Conservation (phyloP, 1,139 yeast genomes). For the Pichia terricola region DNA sequence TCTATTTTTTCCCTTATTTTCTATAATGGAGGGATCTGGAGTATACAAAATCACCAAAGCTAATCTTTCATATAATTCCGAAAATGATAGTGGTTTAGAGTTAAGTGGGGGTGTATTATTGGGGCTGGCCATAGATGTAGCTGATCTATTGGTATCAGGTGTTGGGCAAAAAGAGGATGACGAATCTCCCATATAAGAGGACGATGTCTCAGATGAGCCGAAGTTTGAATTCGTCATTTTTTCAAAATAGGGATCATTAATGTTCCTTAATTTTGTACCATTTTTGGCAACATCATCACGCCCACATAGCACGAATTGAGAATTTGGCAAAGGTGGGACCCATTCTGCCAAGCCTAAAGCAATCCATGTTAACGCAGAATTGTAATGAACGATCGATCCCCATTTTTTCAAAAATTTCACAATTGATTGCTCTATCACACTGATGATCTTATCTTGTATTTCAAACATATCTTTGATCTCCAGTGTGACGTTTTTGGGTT, state of each 20-base stretch:
- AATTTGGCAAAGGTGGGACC: constrained; percentile 52
- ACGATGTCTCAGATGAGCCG: constrained; percentile 7
- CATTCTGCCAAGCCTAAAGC: constrained; percentile 86
- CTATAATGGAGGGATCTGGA: constrained; percentile 34
- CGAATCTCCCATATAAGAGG: constrained; percentile 3
- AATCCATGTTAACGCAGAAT: constrained; percentile 76
- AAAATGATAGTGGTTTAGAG: constrained; percentile 38
- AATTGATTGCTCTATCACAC: constrained; percentile 51
- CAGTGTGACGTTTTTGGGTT: constrained; percentile 17
- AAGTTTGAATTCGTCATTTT: constrained; percentile 15
- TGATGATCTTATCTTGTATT: constrained; percentile 45
- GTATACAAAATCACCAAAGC: constrained; percentile 69
- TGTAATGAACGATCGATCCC: constrained; percentile 72
- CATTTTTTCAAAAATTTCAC: constrained; percentile 61
- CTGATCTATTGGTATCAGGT: constrained; percentile 12
- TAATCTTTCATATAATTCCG: constrained; percentile 67
- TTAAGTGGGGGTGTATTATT: constrained; percentile 12
- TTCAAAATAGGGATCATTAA: constrained; percentile 39
- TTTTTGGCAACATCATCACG: constrained; percentile 27
- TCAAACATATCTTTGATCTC: constrained; percentile 24
- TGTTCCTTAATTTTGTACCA: constrained; percentile 30
- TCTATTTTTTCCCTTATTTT: background rate
- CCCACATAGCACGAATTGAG: constrained; percentile 31
- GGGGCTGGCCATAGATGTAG: constrained; percentile 11
- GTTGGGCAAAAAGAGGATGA: constrained; percentile 17